Percentiles rank a stretch among this genome's conserved stretches.
Conservation (phyloP, 345 rosid species). For the Linum trigynum region DNA sequence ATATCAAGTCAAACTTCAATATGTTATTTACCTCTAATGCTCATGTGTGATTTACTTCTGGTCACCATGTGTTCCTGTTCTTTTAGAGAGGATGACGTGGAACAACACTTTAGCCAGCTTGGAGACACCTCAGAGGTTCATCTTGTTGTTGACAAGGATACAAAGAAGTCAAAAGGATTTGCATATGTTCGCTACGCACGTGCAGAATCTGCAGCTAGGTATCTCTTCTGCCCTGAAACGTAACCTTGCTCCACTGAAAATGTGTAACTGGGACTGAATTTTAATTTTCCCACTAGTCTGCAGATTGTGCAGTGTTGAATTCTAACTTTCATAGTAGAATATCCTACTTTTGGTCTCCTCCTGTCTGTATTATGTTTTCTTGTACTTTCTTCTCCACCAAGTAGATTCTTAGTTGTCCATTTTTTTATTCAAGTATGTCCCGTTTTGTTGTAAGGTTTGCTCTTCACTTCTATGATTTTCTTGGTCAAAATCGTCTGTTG, state of each 20-base stretch:
- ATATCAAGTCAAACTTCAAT: background rate
- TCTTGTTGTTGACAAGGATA: conserved; percentile 79
- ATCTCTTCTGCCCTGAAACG: conserved; percentile 12
- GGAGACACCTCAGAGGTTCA: conserved; percentile 71
- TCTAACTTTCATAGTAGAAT: too few relatives aligned
- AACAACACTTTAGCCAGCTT: conserved; percentile 50
- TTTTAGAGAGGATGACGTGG: conserved; percentile 79
- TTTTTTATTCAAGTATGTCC: background rate
- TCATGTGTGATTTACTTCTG: background rate
- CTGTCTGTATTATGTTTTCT: background rate
- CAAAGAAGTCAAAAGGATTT: conserved; percentile 81
- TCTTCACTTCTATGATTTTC: background rate
- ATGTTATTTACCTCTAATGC: background rate
- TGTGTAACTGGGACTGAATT: background rate
- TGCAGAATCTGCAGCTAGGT: conserved; percentile 78
- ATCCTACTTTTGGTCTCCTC: background rate
- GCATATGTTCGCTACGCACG: conserved; percentile 58
- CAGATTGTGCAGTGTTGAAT: background rate
- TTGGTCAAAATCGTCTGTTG: background rate
- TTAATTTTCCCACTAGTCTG: too few relatives aligned
- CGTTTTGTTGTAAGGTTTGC: background rate
- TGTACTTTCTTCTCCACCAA: background rate
- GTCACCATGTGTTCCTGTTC: conserved; percentile 1
- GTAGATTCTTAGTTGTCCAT: background rate
- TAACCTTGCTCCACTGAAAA: background rate